Base-by-base conservation (phyloP, 2,329 filamentous ascomycete species). In the Thermothelomyces thermophilus region DNA sequence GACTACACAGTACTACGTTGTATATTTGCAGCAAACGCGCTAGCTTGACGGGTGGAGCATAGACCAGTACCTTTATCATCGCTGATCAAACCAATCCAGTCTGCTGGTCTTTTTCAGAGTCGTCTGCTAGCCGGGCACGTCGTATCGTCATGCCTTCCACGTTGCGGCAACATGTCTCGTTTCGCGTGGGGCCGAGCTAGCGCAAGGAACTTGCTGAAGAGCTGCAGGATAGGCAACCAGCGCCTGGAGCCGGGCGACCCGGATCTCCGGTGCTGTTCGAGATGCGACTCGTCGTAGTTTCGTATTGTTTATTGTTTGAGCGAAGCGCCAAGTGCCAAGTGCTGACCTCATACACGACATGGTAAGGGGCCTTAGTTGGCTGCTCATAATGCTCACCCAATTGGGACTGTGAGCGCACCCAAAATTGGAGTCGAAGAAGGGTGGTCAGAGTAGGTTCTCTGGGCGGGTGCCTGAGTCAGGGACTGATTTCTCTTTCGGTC, bases 371-470 rank as follows among this genome's bases (percentile, higher is more conserved):
- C 13, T 9, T 26, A 26, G 24, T 9, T 5, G 9, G 9, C 5
- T 5, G 5, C 24, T 9, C 24, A 26, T 5, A 26, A 26, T 26
- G 9, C n/a, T 41, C 19, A n/a, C 50, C 41, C 41, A 49, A 42
- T 42, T 42, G 41, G 40, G 50, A 11, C n/a, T n/a, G n/a, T n/a
- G n/a, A n/a, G n/a, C n/a, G n/a, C n/a, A n/a, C n/a, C n/a, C n/a
- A n/a, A n/a, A n/a, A n/a, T n/a, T n/a, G 11, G 19, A 7, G 28
- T 20, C 19, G 41, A n/a, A 26, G 19, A 39, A 34, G 19, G 50
- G 46, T 53, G 51, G 46, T 53, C 46, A 53, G 46, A 37, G 51
- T 46, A 31, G 46, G 41, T n/a, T 19, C 30, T 16, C 20, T 34
- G n/a, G n/a, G n/a, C 24, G 24, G 24, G 24, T 9, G 24, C 24